Conservation (phyloP, 306 rosid species). For the Citrullus mucosospermus region DNA sequence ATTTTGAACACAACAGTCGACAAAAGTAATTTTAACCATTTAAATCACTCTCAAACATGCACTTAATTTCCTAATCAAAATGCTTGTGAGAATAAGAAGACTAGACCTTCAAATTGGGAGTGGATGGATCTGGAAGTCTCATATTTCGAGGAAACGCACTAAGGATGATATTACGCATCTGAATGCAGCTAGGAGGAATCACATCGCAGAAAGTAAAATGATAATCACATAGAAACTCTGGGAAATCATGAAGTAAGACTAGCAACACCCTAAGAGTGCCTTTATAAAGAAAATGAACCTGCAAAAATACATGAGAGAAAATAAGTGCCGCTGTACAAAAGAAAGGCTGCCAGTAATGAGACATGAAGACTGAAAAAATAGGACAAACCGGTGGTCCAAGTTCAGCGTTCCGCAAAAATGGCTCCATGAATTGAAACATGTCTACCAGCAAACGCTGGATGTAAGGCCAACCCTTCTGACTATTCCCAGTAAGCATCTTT, state of each 20-base stretch:
- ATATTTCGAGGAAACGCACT: conserved; percentile 98
- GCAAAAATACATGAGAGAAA: conserved; percentile 6
- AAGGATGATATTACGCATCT: conserved; percentile 90
- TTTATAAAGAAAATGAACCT: conserved; percentile 81
- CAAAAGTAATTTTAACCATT: no score
- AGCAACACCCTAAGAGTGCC: conserved; percentile 93
- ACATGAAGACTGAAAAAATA: background rate
- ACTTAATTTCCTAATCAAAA: background rate
- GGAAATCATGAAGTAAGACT: conserved; percentile 96
- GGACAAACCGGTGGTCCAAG: conserved; percentile 67
- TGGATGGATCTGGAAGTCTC: conserved; percentile 96
- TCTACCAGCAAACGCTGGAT: conserved; percentile 84
- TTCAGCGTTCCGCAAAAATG: conserved; percentile 90
- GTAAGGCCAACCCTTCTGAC: conserved; percentile 88
- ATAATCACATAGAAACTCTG: conserved; percentile 89
- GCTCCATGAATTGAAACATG: conserved; percentile 93
- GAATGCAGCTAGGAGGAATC: conserved; percentile 95
- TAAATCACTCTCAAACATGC: no score
- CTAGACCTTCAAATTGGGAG: conserved; percentile 79
- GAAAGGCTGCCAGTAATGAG: background rate
- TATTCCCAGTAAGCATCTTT: conserved; percentile 82
- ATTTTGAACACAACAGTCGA: no score
- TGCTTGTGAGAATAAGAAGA: background rate
- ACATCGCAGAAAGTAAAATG: conserved; percentile 95
- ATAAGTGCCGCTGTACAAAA: background rate